Evolutionary conservation across 2,329 filamentous ascomycete species (phyloP), one percentile per base, ranked within the genome.

Genomic region (Microcera coccophila): DNA sequence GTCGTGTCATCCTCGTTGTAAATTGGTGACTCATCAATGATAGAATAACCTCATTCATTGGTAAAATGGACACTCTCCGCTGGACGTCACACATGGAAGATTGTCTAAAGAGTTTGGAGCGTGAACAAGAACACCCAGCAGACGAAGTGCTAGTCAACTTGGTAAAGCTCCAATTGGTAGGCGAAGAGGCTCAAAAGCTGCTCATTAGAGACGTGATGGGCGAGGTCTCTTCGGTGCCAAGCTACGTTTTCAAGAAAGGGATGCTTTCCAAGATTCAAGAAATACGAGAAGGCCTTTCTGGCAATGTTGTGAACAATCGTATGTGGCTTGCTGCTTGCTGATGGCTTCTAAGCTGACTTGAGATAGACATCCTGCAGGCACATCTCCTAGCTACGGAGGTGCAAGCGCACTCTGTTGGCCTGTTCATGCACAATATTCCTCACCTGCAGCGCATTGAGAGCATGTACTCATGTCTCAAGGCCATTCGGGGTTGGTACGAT

Each of bases 51-150:
- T 63, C 56, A 3, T 72, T 65, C 39, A 62, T 76, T 12, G 70
- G 69, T 18, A 70, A 71, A 35, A 66, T 71, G 38, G 76, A 81
- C 39, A 54, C 69, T 2, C 63, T 83, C 37, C 67, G 65, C 3
- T 85, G 80, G 80, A 81, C 73, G 1, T 51, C 72, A 2, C 72
- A 80, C 39, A 73, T 84, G 66, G 78, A 81, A 21, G 77, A 82
- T 26, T 77, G 72, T 26, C 62, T 83, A 1, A 59, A 67, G 4
- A 49, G 68, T 2, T 61, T 84, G 0, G 62, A 66, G 4, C 62
- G 68, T 14, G 61, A 68, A 2, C 67, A 66, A 7, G 74, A 81
- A 42, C 66, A 65, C 18, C 62, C 69, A 0, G 68, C 69, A 2
- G 80, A 84, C 53, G 63, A 67, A 20, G 51, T 76, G 2, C 64